phyloP scores from a whole-genome alignment of 176 grass and related monocot species.

The Ampelocalamus luodianensis region DNA sequence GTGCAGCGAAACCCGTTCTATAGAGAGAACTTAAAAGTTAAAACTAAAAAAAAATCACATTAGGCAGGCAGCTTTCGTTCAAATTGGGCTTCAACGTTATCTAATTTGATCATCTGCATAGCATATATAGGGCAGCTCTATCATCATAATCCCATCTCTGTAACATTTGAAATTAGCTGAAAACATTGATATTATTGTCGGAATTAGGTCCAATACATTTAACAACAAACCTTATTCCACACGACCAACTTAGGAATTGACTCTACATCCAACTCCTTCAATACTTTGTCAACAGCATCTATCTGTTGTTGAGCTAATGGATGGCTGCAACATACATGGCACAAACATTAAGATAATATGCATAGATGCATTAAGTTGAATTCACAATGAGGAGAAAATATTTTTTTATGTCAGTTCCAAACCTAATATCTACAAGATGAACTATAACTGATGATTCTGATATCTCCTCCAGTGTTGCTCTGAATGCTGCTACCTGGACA shows the following conservation, averaged over 20 bases:
- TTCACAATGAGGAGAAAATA: slow-evolving; percentile 1
- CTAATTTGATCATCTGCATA: background rate
- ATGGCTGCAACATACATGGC: slow-evolving; percentile 64
- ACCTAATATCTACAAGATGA: slow-evolving; percentile 98
- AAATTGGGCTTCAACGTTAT: background rate
- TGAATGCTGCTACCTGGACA: slow-evolving; percentile 92
- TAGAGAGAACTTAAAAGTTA: background rate
- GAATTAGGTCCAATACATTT: background rate
- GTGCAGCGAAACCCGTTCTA: slow-evolving; percentile 4
- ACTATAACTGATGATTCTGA: slow-evolving; percentile 90
- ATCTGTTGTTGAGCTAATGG: slow-evolving; percentile 90
- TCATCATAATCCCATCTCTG: background rate
- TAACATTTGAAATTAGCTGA: slow-evolving; percentile 8
- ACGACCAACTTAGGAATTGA: slow-evolving; percentile 82
- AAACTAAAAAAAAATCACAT: background rate
- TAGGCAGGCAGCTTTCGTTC: background rate
- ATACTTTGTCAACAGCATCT: slow-evolving; percentile 86
- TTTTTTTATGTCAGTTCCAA: slow-evolving; percentile 27
- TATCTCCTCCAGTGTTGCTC: slow-evolving; percentile 97
- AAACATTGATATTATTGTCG: background rate
- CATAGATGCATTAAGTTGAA: slow-evolving; percentile 34
- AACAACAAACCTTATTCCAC: slow-evolving; percentile 88
- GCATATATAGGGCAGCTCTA: background rate
- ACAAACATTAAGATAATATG: slow-evolving; percentile 23
- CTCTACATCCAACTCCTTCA: slow-evolving; percentile 78